Base-by-base conservation (phyloP, 2,329 filamentous ascomycete genomes). In the Aspergillus floridensis region DNA sequence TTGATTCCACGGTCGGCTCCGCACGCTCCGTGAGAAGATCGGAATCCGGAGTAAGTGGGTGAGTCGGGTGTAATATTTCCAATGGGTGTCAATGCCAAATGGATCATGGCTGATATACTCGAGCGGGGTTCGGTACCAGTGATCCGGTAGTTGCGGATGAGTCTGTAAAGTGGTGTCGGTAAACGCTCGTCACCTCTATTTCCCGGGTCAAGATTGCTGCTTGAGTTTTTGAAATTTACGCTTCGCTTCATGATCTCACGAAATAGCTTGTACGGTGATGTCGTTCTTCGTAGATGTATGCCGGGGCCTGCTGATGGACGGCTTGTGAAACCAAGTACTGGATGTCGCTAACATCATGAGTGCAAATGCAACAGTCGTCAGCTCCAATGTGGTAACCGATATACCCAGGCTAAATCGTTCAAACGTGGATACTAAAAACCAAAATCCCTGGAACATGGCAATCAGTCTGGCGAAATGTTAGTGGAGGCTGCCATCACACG, bases 1-100 rank as follows among this genome's bases (percentile, higher is more conserved):
- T 14, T 54, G 59, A 53, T 58, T 38, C 54, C 54, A 60, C 3
- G 54, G 54, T 21, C 55, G 49, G 26, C 50, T 50, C 22, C 38
- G 49, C 44, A 60, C 49, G 3, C 48, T 44, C 47, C 59, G 31
- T 4, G 31, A 32, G 11, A 32, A 32, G 31, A 32, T 32, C 7
- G 31, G 31, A 11, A 32, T 32, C 50, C 35, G 53, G 3, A 56
- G 24, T 19, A 56, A 49, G 3, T 56, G 53, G 3, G 41, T 22
- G 22, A 56, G 41, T 35, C 53, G 48, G 11, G 53, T 56, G 21
- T 56, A 56, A 46, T 56, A 56, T 10, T 35, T 56, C 53, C 53
- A 56, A 21, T 56, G 53, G 3, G 35, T 24, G 32, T 56, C 32
- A 24, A 56, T 56, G 22, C 53, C 53, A 48, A 56, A 56, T 5